Conservation (phyloP, 2,329 filamentous ascomycete genomes). For the Pseudocercospora crystallina region DNA sequence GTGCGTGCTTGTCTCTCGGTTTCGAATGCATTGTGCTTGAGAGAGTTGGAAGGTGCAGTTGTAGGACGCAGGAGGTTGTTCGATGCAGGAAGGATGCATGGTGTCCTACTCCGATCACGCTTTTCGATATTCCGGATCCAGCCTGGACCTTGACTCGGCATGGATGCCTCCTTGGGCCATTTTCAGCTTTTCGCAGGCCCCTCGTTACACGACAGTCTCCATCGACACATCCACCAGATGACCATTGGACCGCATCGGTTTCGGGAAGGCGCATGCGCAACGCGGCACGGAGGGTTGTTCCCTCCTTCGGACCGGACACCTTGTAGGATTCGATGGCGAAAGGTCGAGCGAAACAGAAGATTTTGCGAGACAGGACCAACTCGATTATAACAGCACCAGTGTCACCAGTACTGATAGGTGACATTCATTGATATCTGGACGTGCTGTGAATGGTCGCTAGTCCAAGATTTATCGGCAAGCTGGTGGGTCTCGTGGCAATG, state of each 20-base stretch:
- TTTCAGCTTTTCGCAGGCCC: conserved; percentile 13
- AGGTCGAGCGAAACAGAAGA: no score
- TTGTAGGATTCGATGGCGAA: no score
- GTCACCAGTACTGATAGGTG: no score
- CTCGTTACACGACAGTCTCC: conserved; percentile 10
- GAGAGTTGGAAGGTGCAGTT: no score
- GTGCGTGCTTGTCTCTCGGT: no score
- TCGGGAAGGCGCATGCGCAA: conserved; percentile 4
- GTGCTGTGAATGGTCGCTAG: not conserved
- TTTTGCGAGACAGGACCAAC: no score
- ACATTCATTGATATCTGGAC: not conserved
- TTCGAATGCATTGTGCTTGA: no score
- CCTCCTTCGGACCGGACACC: not conserved
- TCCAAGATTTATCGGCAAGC: not conserved
- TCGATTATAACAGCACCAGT: no score
- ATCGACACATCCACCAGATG: not conserved
- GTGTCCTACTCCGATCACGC: no score
- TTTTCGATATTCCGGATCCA: no score
- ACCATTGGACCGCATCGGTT: not conserved
- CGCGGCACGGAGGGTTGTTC: not conserved
- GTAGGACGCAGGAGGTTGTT: conserved; percentile 2
- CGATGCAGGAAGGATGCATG: not conserved
- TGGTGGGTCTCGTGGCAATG: conserved; percentile 1
- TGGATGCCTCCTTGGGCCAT: not conserved
- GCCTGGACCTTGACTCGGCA: not conserved